Evolutionary conservation across 2,329 filamentous ascomycete genomes (phyloP).

Genomic region (Nemania sp.): DNA sequence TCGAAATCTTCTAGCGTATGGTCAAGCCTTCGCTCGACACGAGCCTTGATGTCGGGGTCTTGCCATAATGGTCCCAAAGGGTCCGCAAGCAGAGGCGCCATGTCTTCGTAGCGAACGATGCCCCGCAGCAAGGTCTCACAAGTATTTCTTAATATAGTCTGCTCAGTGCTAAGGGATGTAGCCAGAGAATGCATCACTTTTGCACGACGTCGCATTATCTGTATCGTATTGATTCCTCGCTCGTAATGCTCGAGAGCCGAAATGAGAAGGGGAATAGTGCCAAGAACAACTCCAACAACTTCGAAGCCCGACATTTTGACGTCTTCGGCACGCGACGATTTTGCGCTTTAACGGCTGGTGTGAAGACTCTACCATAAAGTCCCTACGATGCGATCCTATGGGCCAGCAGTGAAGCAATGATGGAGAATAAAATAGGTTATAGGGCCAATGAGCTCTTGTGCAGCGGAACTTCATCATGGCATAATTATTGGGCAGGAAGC

Average conservation of each 20-base stretch:
- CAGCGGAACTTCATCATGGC: too few relatives aligned
- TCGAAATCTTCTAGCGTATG: constrained; percentile 32
- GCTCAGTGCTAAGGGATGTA: constrained; percentile 32
- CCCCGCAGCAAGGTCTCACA: constrained; percentile 38
- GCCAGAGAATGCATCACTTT: constrained; percentile 33
- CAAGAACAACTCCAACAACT: constrained; percentile 32
- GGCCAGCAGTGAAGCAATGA: too few relatives aligned
- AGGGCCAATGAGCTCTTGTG: too few relatives aligned
- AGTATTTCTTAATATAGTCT: constrained; percentile 36
- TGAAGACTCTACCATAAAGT: too few relatives aligned
- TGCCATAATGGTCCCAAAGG: constrained; percentile 38
- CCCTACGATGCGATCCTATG: too few relatives aligned
- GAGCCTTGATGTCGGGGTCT: constrained; percentile 17
- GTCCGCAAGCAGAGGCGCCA: constrained; percentile 37
- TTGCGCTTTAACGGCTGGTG: background rate
- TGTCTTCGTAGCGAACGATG: constrained; percentile 26
- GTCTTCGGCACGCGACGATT: background rate
- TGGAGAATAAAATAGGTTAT: too few relatives aligned
- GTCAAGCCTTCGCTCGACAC: constrained; percentile 32
- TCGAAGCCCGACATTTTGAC: constrained; percentile 32
- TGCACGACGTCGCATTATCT: constrained; percentile 25
- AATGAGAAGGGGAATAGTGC: constrained; percentile 30
- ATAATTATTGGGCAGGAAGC: too few relatives aligned
- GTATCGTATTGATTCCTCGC: constrained; percentile 27
- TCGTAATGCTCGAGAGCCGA: constrained; percentile 29